Conservation (phyloP, 1,284 basidiomycete species). For the Ceratorhiza oryzae-sativae region DNA sequence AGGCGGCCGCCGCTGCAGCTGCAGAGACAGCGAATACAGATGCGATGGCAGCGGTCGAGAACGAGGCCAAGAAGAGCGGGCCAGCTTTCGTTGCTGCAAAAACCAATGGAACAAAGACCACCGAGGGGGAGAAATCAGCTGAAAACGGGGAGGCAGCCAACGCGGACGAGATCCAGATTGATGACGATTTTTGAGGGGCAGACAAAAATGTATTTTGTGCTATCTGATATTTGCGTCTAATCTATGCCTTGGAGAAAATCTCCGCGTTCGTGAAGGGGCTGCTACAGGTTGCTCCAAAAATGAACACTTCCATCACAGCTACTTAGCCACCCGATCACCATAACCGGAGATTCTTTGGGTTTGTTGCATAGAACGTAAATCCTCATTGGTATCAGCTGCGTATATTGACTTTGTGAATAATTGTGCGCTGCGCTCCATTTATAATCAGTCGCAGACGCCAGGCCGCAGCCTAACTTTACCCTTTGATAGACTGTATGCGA, state of each 20-base stretch:
- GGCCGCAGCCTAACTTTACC: no score
- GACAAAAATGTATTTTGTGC: conserved; percentile 13
- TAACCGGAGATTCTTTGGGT: no score
- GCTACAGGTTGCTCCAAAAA: not conserved
- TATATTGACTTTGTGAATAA: no score
- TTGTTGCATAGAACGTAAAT: no score
- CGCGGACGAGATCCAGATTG: conserved; percentile 83
- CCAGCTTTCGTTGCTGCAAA: conserved; percentile 73
- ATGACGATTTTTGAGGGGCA: conserved; percentile 60
- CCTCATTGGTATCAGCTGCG: no score
- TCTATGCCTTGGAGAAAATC: not conserved
- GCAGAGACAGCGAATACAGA: conserved; percentile 54
- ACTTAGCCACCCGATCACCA: no score
- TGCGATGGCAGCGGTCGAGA: conserved; percentile 61
- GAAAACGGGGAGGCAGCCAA: conserved; percentile 56
- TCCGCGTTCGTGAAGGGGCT: not conserved
- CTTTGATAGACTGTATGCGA: no score
- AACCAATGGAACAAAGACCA: conserved; percentile 50
- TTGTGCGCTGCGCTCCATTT: no score
- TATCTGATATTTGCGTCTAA: not conserved
- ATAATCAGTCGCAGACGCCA: no score
- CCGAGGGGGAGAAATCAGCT: conserved; percentile 42
- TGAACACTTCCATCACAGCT: no score
- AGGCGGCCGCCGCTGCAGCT: conserved; percentile 48
- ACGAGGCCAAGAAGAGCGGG: conserved; percentile 61